phyloP scores from a whole-genome alignment of 352 stramenopile genomes.

The Globisporangium solare region DNA sequence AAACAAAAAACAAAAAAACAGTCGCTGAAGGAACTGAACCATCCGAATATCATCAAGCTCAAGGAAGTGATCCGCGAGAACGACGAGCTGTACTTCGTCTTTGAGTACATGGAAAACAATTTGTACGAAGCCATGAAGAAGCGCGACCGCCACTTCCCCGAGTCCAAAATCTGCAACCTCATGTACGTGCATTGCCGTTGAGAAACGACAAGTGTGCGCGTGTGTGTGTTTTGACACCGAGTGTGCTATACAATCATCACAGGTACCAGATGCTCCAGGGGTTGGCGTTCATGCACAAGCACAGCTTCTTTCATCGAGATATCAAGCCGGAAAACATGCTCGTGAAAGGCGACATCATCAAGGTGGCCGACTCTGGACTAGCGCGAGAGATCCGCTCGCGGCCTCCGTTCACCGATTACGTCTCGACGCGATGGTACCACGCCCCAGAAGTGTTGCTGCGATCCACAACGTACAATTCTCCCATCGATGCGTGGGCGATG shows the following conservation, averaged over 20 bases:
- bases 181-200: constrained; percentile 50
- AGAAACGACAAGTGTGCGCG: too few species aligned
- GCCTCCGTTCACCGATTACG: constrained; percentile 96
- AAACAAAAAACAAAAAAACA: constrained; percentile 20
- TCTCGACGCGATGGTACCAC: constrained; percentile 98
- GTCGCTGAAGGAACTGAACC: constrained; percentile 93
- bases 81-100: constrained; percentile 97
- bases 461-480: constrained; percentile 94
- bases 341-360: constrained; percentile 93
- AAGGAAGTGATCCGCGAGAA: constrained; percentile 98
- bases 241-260: neutral
- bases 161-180: constrained; percentile 95
- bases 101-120: constrained; percentile 99
- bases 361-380: constrained; percentile 99
- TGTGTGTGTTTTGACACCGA: too few species aligned
- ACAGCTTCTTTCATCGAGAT: constrained; percentile 98
- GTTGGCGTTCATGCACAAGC: constrained; percentile 97
- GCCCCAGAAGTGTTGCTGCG: constrained; percentile 96
- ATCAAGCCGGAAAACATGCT: constrained; percentile 99
- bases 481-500: constrained; percentile 97
- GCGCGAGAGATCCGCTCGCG: constrained; percentile 90
- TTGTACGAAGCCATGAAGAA: constrained; percentile 98
- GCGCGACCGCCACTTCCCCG: constrained; percentile 82
- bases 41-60: constrained; percentile 98
- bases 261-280: constrained; percentile 96